Conservation (phyloP, 2,329 filamentous ascomycete genomes). For the Lojkania enalia region DNA sequence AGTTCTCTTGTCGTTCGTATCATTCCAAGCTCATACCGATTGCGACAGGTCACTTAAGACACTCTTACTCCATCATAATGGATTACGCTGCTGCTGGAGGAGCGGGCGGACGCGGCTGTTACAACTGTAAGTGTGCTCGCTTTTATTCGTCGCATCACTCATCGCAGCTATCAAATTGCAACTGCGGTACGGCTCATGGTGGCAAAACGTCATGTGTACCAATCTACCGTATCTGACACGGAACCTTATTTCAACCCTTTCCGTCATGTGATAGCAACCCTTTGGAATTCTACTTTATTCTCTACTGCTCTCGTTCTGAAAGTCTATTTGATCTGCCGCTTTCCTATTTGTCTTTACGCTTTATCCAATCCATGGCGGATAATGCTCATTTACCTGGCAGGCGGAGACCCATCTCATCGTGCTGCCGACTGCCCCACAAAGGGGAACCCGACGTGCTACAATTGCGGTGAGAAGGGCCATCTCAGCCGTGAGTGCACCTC, state of each 20-base stretch:
- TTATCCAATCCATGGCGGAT: neutral
- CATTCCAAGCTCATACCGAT: constrained; percentile 22
- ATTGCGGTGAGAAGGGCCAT: constrained; percentile 55
- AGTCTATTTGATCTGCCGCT: too few species aligned
- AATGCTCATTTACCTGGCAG: constrained; percentile 33
- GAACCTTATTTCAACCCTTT: constrained; percentile 11
- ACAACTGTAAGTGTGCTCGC: constrained; percentile 44
- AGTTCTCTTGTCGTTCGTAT: constrained; percentile 15
- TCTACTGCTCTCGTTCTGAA: too few species aligned
- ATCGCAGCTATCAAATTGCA: neutral
- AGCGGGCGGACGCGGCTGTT: constrained; percentile 46
- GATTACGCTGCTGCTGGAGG: constrained; percentile 40
- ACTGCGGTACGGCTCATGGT: constrained; percentile 1
- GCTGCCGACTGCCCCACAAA: constrained; percentile 57
- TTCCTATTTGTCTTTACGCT: neutral
- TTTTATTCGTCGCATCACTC: constrained; percentile 7
- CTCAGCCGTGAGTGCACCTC: constrained; percentile 83
- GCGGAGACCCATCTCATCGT: constrained; percentile 54
- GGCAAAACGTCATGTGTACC: constrained; percentile 23
- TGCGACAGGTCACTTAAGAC: constrained; percentile 25
- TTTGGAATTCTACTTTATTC: constrained; percentile 4
- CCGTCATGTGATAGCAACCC: constrained; percentile 18
- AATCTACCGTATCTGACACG: constrained; percentile 21
- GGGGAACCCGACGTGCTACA: constrained; percentile 54
- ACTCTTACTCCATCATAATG: constrained; percentile 31